These are phyloP conservation scores for Fusarium begoniae DNA, from an alignment of 2,329 filamentous ascomycete species.

Conservation along the genomic window DNA sequence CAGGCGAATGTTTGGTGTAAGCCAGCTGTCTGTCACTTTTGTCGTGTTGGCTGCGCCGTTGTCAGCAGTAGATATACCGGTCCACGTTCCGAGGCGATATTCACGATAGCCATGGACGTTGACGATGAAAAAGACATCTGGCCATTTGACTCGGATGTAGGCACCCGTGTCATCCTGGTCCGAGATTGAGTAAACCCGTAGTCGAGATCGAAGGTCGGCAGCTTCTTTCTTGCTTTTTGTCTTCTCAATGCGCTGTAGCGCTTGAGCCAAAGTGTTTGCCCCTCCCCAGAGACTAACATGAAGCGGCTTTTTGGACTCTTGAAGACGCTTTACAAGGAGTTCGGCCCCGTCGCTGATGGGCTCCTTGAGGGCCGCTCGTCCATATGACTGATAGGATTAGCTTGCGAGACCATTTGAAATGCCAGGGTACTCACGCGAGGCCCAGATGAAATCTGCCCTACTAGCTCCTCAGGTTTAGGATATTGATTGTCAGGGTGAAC, in stretches of 20 bases:
- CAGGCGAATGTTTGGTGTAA: slow-evolving; percentile 3
- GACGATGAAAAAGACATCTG: slow-evolving; percentile 10
- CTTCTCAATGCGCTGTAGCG: background rate
- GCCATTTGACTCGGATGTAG: background rate
- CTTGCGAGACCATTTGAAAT: rapidly evolving
- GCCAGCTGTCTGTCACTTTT: background rate
- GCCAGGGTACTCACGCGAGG: background rate
- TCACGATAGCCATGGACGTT: slow-evolving; percentile 1
- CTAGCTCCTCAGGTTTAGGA: background rate
- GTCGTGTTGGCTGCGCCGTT: background rate
- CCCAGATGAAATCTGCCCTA: background rate
- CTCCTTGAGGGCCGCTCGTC: background rate
- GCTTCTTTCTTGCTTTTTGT: background rate
- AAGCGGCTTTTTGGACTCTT: background rate
- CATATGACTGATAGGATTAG: background rate
- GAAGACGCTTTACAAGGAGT: background rate
- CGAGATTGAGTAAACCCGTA: slow-evolving; percentile 9
- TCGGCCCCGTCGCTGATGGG: background rate
- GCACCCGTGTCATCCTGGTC: slow-evolving; percentile 10
- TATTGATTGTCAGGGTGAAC: background rate
- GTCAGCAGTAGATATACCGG: background rate
- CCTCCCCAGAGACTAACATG: slow-evolving; percentile 6
- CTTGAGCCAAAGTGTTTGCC: slow-evolving; percentile 3
- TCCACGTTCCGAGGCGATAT: background rate
- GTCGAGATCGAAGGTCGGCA: background rate